Percentiles rank a stretch among this genome's conserved stretches.
phyloP scores from a whole-genome alignment of 495 filamentous ascomycete genomes.

The Clohesyomyces aquaticus region DNA sequence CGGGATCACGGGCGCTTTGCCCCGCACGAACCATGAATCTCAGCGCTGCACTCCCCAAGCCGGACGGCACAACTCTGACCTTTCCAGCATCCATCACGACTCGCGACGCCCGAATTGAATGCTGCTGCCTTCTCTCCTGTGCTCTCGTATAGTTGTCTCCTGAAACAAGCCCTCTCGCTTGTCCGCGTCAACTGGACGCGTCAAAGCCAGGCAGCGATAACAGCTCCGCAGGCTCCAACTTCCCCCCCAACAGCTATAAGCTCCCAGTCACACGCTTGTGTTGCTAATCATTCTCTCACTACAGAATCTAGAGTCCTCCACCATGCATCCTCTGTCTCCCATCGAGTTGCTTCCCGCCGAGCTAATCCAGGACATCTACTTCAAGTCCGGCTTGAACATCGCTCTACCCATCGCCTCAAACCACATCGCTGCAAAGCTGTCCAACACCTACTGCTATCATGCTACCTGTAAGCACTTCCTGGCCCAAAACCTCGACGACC shows the following conservation, averaged over 20 bases:
- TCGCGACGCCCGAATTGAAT: too few relatives aligned
- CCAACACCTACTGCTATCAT: constrained; percentile 21
- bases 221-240: constrained; percentile 17
- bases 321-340: constrained; percentile 21
- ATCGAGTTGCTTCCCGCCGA: constrained; percentile 33
- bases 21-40: too few relatives aligned
- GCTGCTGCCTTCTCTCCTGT: too few relatives aligned
- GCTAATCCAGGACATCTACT: constrained; percentile 36
- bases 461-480: constrained; percentile 30
- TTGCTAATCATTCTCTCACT: background rate
- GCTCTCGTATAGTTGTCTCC: background rate
- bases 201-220: constrained; percentile 11
- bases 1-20: too few relatives aligned
- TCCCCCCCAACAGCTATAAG: constrained; percentile 7
- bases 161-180: background rate
- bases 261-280: background rate
- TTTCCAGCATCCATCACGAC: too few relatives aligned
- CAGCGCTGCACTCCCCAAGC: too few relatives aligned
- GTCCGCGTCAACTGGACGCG: constrained; percentile 3
- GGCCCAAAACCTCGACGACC: constrained; percentile 5
- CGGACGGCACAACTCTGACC: too few relatives aligned
- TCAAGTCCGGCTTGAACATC: constrained; percentile 25
- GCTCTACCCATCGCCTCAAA: constrained; percentile 24
- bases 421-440: constrained; percentile 31
- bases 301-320: background rate